Evolutionary conservation across 2,329 filamentous ascomycete genomes (phyloP).

Genomic region (Thielaviopsis punctulata): DNA sequence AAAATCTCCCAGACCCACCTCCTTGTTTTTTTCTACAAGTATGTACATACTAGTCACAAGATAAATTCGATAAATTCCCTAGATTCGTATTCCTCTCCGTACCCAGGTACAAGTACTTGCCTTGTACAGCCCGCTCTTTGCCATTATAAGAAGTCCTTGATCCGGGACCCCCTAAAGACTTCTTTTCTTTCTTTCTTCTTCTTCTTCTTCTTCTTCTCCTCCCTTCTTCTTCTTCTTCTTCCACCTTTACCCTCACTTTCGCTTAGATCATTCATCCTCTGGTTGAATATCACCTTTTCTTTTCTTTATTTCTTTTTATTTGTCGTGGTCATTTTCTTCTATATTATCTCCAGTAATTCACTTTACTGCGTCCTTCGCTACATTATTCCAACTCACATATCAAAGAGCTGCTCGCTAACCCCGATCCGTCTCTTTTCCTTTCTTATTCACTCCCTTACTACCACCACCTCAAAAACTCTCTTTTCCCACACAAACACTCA

Average conservation of each 20-base stretch:
- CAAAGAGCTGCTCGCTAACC: not conserved
- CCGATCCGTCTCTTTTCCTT: not conserved
- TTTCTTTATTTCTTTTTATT: slow-evolving; percentile 2
- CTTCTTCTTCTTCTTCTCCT: not conserved
- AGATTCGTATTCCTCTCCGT: too few relatives aligned
- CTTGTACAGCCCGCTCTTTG: not conserved
- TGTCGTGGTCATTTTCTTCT: not conserved
- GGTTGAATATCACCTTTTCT: slow-evolving; percentile 1
- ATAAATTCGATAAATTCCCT: too few relatives aligned
- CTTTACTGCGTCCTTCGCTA: slow-evolving; percentile 6
- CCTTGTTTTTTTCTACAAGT: too few relatives aligned
- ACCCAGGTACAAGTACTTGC: too few relatives aligned
- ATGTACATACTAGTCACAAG: too few relatives aligned
- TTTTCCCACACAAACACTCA: not conserved
- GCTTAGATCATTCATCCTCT: slow-evolving; percentile 2
- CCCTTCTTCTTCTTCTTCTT: too few relatives aligned
- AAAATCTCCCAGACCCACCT: not conserved
- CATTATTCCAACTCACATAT: not conserved
- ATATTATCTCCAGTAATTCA: not conserved
- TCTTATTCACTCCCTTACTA: slow-evolving; percentile 7
- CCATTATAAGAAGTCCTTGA: not conserved
- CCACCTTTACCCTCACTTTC: not conserved
- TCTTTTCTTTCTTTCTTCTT: not conserved
- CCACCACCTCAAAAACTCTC: not conserved
- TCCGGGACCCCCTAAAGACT: not conserved